Evolutionary conservation across 306 rosid genomes (phyloP), one percentile per base, ranked within the genome.

Genomic region (Cicer yamashitae): DNA sequence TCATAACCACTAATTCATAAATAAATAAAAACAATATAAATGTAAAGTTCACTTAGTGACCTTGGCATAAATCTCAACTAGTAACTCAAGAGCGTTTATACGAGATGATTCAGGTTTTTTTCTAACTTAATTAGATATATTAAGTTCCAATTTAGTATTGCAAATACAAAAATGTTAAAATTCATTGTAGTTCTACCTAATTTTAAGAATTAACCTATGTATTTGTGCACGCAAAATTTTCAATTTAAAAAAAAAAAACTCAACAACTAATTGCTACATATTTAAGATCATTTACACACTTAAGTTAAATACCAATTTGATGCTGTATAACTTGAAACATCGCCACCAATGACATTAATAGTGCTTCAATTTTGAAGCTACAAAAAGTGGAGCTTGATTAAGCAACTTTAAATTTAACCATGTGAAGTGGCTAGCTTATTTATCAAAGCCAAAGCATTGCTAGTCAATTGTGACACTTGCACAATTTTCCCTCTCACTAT

Each of bases 361-460:
- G 6, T 17, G 34, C 52, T 60, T 2, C 17, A 60, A 34, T 34
- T 59, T 34, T 12, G 45, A 34, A 34, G 15, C 41, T 12, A 34
- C 44, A n/a, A 60, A 58, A 34, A 54, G 6, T 8, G 4, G 39
- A 60, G 14, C 20, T 60, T 60, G 37, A 6, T 34, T 44, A 34
- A 59, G 66, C 44, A 25, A 37, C 2, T 53, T 68, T n/a, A 9
- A 1, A 4, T 30, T 13, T 37, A 71, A 38, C 3, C 20, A 54
- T 56, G 83, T 0, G 60, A 68, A 41, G 81, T 64, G 54, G 91
- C 89, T 10, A 83, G 83, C 66, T 81, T 87, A 60, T 90, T 90
- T 18, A 90, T 77, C 84, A 93, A 84, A 75, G 94, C 98, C 88
- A 93, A 85, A 15, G 94, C 89, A 77, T 89, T 93, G 73, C 91